Evolutionary conservation across 306 rosid species (phyloP), one percentile per base, ranked within the genome.

Genomic region (Begonia fuchsioides): DNA sequence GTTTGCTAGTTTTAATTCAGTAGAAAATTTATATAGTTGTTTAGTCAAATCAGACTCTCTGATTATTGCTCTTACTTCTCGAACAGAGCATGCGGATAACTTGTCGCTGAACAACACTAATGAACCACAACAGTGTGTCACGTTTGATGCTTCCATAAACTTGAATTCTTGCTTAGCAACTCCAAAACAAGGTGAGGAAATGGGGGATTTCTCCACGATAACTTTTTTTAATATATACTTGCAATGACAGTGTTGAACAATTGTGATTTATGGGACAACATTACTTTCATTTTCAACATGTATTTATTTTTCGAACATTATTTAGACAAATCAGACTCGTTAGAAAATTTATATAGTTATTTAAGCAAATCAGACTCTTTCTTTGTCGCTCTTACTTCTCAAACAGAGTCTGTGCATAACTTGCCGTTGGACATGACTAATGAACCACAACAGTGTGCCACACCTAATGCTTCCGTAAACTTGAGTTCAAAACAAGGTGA

Each of bases 281-380:
- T 26, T 26, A 26, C 8, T 26, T 26, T 26, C 35, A 20, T 26
- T 26, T n/a, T n/a, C n/a, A n/a, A n/a, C n/a, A n/a, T n/a, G n/a
- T n/a, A n/a, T n/a, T n/a, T n/a, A n/a, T n/a, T n/a, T n/a, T n/a
- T n/a, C n/a, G n/a, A n/a, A n/a, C n/a, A n/a, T n/a, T n/a, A n/a
- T n/a, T n/a, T n/a, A n/a, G n/a, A n/a, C n/a, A n/a, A n/a, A n/a
- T n/a, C n/a, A n/a, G n/a, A n/a, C n/a, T n/a, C n/a, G n/a, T n/a
- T n/a, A 47, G 15, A 40, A 40, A 43, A 12, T 53, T 2, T 41
- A 18, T 44, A 18, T 47, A 52, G 19, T 13, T 44, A 16, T 64
- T 49, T 60, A 80, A 86, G 86, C 12, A 72, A 64, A 66, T 59
- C 58, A 52, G 61, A 32, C 14, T 67, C 70, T 50, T 63, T 52